Evolutionary conservation across 345 rosid species (phyloP), one percentile per base, ranked within the genome.

Genomic region (Populus nigra): DNA sequence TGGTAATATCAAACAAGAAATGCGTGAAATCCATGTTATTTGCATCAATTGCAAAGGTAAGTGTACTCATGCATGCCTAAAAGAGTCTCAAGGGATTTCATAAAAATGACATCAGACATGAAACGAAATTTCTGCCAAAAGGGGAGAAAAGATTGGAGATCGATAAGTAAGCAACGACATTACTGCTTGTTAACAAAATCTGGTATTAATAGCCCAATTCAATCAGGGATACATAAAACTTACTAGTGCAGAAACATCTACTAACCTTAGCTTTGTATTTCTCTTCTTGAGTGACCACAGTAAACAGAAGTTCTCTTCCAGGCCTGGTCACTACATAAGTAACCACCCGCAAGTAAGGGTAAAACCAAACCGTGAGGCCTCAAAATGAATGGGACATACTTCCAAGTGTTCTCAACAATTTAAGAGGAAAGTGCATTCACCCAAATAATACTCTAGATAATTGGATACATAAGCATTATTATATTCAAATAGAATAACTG

Each of bases 251-350:
- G 47, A 77, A 73, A 55, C 43, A 38, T 61, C 3, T 76, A 77
- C 85, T 47, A 65, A 90, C 97, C 91, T 94, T 92, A 77, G 97
- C 98, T 86, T 93, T 93, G 86, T 93, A 94, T 84, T 94, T 94
- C 89, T 94, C 98, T 43, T 94, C 98, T 82, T 87, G 90, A 7
- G 98, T 90, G 74, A 93, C 97, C 73, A 94, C 94, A 7, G 98
- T 94, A 83, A 94, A 94, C 67, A 93, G 83, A 69, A 93, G 95
- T 84, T 94, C 98, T 81, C 98, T 90, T 83, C 95, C 96, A 45
- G 98, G 98, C 87, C 91, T 90, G 36, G 94, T 89, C 70, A 93
- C 91, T 74, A 94, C 98, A 80, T 93, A 94, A 5, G 87, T 91
- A 68, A 91, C 92, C 85, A 94, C 93, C 97, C 91, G 85, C 83